Conservation (phyloP, 2,329 filamentous ascomycete genomes). For the Harringtonia aguacate region DNA sequence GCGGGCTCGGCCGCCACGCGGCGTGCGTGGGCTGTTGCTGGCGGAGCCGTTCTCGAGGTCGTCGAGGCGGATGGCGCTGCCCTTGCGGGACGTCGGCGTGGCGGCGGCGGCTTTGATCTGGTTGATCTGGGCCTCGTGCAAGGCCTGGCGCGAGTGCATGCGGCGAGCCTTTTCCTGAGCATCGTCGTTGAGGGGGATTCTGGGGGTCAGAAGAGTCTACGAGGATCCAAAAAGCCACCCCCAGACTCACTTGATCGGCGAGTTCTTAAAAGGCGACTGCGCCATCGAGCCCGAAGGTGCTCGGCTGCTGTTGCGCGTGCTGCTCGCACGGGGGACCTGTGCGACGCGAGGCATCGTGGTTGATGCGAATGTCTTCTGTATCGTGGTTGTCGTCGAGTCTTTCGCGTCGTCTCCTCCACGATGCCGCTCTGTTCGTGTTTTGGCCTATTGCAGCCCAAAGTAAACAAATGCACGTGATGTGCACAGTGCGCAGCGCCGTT, state of each 20-base stretch:
- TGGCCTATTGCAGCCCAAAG: conserved; percentile 11
- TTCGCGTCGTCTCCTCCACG: not conserved
- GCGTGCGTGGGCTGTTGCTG: conserved; percentile 37
- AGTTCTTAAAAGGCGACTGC: conserved; percentile 47
- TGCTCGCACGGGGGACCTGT: conserved; percentile 39
- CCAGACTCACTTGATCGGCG: conserved; percentile 41
- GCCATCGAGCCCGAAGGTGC: conserved; percentile 34
- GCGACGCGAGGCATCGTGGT: conserved; percentile 47
- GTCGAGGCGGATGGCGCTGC: conserved; percentile 42
- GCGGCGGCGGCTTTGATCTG: conserved; percentile 71
- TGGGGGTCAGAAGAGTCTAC: no score
- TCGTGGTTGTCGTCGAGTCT: not conserved
- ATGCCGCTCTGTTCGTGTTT: conserved; percentile 6
- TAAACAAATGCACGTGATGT: conserved; percentile 17
- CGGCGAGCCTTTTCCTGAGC: conserved; percentile 82
- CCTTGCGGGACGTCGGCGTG: conserved; percentile 57
- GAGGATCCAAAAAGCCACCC: not conserved
- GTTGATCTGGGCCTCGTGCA: conserved; percentile 85
- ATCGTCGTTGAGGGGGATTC: conserved; percentile 95
- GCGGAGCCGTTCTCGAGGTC: conserved; percentile 43
- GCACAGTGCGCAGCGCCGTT: no score
- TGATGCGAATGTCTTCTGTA: conserved; percentile 12
- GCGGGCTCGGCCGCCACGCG: conserved; percentile 13
- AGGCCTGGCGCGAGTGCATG: conserved; percentile 74
- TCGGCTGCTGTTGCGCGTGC: conserved; percentile 22